Base-by-base conservation (phyloP, 1,284 basidiomycete genomes). In the Mycocalia duriaeana region DNA sequence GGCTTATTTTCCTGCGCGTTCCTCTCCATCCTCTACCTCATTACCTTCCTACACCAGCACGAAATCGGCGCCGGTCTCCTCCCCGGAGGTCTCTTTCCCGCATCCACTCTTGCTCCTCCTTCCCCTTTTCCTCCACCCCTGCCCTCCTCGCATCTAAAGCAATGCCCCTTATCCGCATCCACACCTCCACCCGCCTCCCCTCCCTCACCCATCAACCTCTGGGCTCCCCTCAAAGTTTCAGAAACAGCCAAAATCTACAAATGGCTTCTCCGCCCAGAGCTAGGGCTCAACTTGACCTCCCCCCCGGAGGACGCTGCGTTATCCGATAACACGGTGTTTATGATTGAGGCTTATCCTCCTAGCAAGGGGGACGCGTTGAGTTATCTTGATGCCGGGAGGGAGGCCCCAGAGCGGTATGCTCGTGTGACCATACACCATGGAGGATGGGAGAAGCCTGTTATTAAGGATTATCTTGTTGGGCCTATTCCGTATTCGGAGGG, bases 381-480 rank as follows among this genome's bases (percentile, higher is more conserved):
- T 3, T 79, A 79, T 54, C 58, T 82, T 42, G 64, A 69, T 6
- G 57, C 61, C 22, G 63, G 68, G 3, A 52, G 51, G 23, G 46
- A 55, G 2, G 57, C 63, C 0, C 72, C 72, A 0, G 50, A 60
- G 28, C 64, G 65, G 43, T 69, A 65, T 54, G 72, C 75, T 2
- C 62, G 75, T 44, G 77, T 76, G n/a, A 69, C 74, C 8, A 63
- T 84, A 42, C 72, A 79, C 53, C 75, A 77, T 54, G 80, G 79
- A 26, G 68, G 66, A 9, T 59, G 57, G 8, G 46, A 51, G 4
- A 62, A 62, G 3, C 79, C 79, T 8, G 55, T 65, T 8, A 68
- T 81, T 19, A 68, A 65, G 52, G 75, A 80, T 53, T 79, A 80
- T 54, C 64, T 80, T 6, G 71, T 82, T 23, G 81, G 80, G 0